Evolutionary conservation across 345 rosid species (phyloP).

Genomic region (Salix exigua): DNA sequence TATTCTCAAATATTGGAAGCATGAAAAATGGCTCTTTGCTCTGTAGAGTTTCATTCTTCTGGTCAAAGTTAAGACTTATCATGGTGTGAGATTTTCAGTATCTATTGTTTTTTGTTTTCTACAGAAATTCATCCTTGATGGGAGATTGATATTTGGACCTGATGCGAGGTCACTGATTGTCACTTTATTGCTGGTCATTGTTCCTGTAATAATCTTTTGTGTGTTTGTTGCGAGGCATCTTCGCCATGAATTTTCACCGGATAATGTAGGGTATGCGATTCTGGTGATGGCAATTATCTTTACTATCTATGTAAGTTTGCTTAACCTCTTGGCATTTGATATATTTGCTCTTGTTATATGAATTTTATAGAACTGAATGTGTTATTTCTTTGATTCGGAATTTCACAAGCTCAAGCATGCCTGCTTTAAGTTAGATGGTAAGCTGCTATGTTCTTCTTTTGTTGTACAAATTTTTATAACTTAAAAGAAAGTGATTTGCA

Average conservation of each 20-base stretch:
- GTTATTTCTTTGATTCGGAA: not conserved
- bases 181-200: conserved; percentile 68
- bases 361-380: not conserved
- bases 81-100: not conserved
- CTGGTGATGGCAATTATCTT: conserved; percentile 65
- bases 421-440: not conserved
- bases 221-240: conserved; percentile 92
- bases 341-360: not conserved
- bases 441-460: not conserved
- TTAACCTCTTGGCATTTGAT: not conserved
- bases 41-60: not conserved
- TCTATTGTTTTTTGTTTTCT: conserved; percentile 18
- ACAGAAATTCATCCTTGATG: conserved; percentile 84
- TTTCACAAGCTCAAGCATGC: not conserved
- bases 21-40: not conserved
- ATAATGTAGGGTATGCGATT: conserved; percentile 76
- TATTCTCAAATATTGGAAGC: not conserved
- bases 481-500: not conserved
- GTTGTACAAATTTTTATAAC: not conserved
- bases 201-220: conserved; percentile 73
- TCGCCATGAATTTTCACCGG: conserved; percentile 69
- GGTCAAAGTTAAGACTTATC: not conserved
- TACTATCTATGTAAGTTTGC: conserved; percentile 66
- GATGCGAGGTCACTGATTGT: conserved; percentile 77
- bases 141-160: conserved; percentile 96